phyloP scores from a whole-genome alignment of 2,329 filamentous ascomycete genomes.

The Pseudogymnoascus sp. region DNA sequence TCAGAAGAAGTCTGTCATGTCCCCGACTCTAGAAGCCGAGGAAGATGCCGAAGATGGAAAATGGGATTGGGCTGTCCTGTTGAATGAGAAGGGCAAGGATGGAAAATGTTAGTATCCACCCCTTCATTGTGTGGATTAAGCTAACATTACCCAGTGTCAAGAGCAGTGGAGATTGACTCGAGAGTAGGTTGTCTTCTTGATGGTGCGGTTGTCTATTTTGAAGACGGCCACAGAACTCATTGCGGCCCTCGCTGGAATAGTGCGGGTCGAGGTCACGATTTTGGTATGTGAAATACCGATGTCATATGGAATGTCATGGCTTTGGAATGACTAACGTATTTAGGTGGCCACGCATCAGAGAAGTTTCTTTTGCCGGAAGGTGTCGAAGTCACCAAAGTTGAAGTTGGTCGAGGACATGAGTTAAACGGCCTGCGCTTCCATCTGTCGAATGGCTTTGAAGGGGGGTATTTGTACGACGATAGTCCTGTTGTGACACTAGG shows the following conservation, averaged over 20 bases:
- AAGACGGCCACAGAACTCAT: constrained; percentile 37
- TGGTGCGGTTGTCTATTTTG: constrained; percentile 41
- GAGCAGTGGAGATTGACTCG: constrained; percentile 40
- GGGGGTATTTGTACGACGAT: constrained; percentile 28
- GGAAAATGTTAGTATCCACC: constrained; percentile 17
- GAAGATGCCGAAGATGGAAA: not conserved
- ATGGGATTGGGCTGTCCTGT: constrained; percentile 31
- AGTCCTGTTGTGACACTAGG: constrained; percentile 13
- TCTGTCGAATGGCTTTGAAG: constrained; percentile 28
- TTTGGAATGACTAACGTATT: constrained; percentile 4
- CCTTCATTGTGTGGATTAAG: not conserved
- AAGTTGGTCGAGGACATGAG: constrained; percentile 23
- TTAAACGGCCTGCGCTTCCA: constrained; percentile 30
- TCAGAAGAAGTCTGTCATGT: constrained; percentile 27
- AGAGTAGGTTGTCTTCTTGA: constrained; percentile 40
- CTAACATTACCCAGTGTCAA: constrained; percentile 25
- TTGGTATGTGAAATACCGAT: constrained; percentile 12
- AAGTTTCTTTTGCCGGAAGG: constrained; percentile 26
- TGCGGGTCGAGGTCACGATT: constrained; percentile 7
- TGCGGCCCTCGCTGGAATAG: constrained; percentile 35
- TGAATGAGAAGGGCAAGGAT: constrained; percentile 20
- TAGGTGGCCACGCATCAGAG: constrained; percentile 26
- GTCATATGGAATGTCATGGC: not conserved
- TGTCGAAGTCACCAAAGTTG: constrained; percentile 30
- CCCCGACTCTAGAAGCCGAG: not conserved